These are phyloP conservation scores for Zalaria obscura DNA, from an alignment of 2,329 filamentous ascomycete genomes.

Conservation along the genomic window DNA sequence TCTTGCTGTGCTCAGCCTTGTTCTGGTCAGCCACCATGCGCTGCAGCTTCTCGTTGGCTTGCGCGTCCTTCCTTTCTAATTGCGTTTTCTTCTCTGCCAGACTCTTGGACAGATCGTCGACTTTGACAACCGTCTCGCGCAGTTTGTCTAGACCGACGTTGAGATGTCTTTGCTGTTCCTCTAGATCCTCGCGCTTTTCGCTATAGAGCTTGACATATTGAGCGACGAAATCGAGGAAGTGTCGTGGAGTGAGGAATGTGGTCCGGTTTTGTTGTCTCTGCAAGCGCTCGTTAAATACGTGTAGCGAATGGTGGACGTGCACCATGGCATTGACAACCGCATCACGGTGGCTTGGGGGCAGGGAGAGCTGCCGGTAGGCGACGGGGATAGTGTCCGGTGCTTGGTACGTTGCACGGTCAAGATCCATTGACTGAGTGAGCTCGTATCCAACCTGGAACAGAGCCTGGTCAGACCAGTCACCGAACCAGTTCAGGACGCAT, in stretches of 20 bases:
- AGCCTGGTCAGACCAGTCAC: slow-evolving; percentile 98
- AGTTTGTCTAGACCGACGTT: slow-evolving; percentile 98
- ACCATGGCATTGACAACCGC: slow-evolving; percentile 97
- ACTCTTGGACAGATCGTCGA: slow-evolving; percentile 78
- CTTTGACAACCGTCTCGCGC: slow-evolving; percentile 91
- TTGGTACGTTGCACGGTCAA: slow-evolving; percentile 73
- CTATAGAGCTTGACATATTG: slow-evolving; percentile 97
- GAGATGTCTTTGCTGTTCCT: slow-evolving; percentile 95
- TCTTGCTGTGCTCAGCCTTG: slow-evolving; percentile 84
- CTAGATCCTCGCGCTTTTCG: slow-evolving; percentile 94
- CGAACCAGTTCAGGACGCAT: slow-evolving; percentile 99
- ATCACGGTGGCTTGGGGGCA: slow-evolving; percentile 83
- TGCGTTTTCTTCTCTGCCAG: slow-evolving; percentile 90
- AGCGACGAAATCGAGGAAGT: slow-evolving; percentile 95
- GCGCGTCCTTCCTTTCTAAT: slow-evolving; percentile 81
- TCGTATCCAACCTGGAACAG: slow-evolving; percentile 95
- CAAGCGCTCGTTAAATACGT: slow-evolving; percentile 75
- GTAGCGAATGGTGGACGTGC: slow-evolving; percentile 90
- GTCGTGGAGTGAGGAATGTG: slow-evolving; percentile 87
- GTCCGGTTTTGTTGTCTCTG: slow-evolving; percentile 83
- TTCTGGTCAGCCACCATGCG: slow-evolving; percentile 94
- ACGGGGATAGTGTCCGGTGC: slow-evolving; percentile 87
- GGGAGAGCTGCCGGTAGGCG: slow-evolving; percentile 69
- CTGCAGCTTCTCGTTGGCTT: slow-evolving; percentile 94
- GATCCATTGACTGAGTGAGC: slow-evolving; percentile 87